phyloP scores from a whole-genome alignment of 2,329 filamentous ascomycete species.

The Cladosporium sp. region DNA sequence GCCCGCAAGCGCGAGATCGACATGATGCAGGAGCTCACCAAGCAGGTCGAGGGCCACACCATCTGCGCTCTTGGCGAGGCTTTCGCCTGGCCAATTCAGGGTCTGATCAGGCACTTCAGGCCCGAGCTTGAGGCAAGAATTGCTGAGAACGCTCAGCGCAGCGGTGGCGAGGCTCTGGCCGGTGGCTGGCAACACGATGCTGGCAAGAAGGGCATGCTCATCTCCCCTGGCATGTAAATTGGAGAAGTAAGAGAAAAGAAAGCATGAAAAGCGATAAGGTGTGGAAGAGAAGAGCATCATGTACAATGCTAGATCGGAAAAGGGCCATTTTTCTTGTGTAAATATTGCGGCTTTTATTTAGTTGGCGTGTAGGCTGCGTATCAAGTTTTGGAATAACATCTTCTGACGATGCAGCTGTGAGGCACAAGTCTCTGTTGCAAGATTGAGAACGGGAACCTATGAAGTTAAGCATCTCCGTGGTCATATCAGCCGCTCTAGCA shows the following conservation, averaged over 20 bases:
- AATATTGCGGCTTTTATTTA: constrained; percentile 12
- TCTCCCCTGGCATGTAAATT: constrained; percentile 63
- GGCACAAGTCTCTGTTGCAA: too few relatives aligned
- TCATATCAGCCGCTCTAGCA: too few relatives aligned
- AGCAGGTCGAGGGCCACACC: constrained; percentile 98
- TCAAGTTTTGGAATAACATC: not conserved
- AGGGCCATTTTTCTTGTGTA: constrained; percentile 10
- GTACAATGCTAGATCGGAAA: constrained; percentile 11
- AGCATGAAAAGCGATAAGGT: not conserved
- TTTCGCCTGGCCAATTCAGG: constrained; percentile 97
- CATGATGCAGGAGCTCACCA: constrained; percentile 98
- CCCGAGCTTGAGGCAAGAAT: constrained; percentile 93
- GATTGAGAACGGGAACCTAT: too few relatives aligned
- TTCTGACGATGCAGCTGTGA: too few relatives aligned
- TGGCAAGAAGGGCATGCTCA: constrained; percentile 71
- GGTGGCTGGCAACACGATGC: constrained; percentile 83
- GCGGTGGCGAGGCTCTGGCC: constrained; percentile 70
- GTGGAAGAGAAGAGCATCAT: constrained; percentile 10
- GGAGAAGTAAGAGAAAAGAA: not conserved
- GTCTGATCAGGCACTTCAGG: constrained; percentile 95
- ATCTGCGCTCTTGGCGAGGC: constrained; percentile 98
- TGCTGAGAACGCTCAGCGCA: constrained; percentile 68
- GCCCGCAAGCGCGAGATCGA: constrained; percentile 92
- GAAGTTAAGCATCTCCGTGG: too few relatives aligned
- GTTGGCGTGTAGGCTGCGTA: constrained; percentile 13